Evolutionary conservation across 1,139 yeast species (phyloP), one percentile per base, ranked within the genome.

Genomic region (Yamadazyma friedrichii): DNA sequence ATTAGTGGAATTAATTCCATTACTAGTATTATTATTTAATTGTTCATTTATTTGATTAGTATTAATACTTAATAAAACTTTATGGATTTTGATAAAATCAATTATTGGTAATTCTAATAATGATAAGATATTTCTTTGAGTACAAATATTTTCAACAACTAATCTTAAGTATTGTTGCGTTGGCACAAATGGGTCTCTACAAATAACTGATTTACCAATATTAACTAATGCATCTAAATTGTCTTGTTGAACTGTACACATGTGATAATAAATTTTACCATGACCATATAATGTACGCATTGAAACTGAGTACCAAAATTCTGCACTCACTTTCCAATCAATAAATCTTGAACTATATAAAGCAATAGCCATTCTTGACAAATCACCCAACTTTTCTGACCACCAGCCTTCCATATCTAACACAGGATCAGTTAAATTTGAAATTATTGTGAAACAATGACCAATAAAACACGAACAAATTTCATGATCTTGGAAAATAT

Each of bases 291-390:
- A 78, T 9, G 84, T 78, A 51, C 78, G 77, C 80, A 84, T 77
- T 9, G 91, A 78, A 24, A 78, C 71, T 27, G 79, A 72, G 55
- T 85, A 85, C 94, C 94, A 85, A 58, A 78, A 76, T 56, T 84
- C 88, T 1, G 93, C 84, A 50, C 88, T 78, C 30, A 81, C 61
- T 58, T 84, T 85, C 94, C 94, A 85, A 58, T 85, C 93, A 52
- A 85, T 84, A 54, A 80, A 83, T 41, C 84, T 76, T 11, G 89
- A 82, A 16, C 88, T 82, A 55, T 84, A 85, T 39, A 85, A 65
- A 1, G 93, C 91, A 48, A 85, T 84, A 9, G 93, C 91, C 91
- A 85, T 85, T 56, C 94, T 67, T 30, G 88, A 81, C 48, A 85
- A 67, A 58, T 85, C 94, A 27, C 93, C 94, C 36, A 85, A 62